phyloP scores from a whole-genome alignment of 192 early-diverging fungal genomes.

The Gryganskiella cystojenkinii region DNA sequence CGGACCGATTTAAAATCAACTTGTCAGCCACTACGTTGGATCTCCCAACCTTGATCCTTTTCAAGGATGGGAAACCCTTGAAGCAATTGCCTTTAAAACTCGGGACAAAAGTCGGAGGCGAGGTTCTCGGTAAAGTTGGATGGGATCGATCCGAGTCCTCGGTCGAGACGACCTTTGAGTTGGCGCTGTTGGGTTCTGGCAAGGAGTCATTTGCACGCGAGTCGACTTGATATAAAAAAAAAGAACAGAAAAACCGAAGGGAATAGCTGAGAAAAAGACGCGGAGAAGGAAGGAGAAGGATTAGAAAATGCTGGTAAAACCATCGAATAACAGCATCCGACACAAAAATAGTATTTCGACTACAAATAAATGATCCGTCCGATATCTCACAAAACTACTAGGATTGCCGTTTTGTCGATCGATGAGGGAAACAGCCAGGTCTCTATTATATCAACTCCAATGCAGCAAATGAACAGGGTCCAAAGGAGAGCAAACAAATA shows the following conservation, averaged over 20 bases:
- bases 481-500: too few species aligned
- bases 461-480: too few species aligned
- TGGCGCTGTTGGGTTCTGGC: constrained; percentile 46
- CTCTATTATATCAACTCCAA: too few species aligned
- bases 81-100: constrained; percentile 57
- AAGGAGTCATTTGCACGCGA: constrained; percentile 38
- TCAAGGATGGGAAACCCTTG: constrained; percentile 60
- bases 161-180: constrained; percentile 34
- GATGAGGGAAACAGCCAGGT: too few species aligned
- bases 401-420: too few species aligned
- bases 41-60: constrained; percentile 61
- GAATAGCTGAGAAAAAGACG: too few species aligned
- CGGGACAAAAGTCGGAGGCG: constrained; percentile 42
- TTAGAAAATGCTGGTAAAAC: too few species aligned
- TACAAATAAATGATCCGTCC: too few species aligned
- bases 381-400: too few species aligned
- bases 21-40: constrained; percentile 62
- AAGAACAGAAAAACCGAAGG: background rate
- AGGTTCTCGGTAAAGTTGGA: constrained; percentile 46
- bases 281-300: too few species aligned
- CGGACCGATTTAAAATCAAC: constrained; percentile 59
- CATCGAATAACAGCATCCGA: too few species aligned
- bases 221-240: background rate
- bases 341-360: too few species aligned
- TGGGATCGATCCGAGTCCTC: constrained; percentile 50